Conservation (phyloP, 176 grass and related monocot species). For the Saccharum officinarum region DNA sequence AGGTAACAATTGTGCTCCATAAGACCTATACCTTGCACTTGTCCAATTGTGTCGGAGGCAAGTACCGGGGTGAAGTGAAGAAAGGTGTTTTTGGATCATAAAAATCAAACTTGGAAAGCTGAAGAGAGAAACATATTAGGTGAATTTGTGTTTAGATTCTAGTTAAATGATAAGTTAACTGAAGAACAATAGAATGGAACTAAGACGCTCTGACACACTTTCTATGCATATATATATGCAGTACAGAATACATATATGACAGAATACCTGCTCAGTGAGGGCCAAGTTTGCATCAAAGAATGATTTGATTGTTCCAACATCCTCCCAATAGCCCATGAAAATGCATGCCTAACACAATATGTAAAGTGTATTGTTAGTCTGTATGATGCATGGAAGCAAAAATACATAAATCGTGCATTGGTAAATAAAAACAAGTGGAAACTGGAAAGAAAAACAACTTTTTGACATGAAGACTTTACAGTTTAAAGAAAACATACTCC, state of each 20-base stretch:
- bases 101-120: slow-evolving; percentile 72
- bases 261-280: slow-evolving; percentile 66
- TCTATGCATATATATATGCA: neutral
- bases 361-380: neutral
- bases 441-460: neutral
- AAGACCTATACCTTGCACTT: slow-evolving; percentile 58
- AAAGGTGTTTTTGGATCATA: slow-evolving; percentile 73
- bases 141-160: neutral
- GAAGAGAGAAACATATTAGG: slow-evolving; percentile 32
- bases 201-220: neutral
- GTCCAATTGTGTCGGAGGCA: slow-evolving; percentile 66
- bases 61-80: slow-evolving; percentile 58
- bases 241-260: neutral
- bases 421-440: neutral
- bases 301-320: slow-evolving; percentile 79
- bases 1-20: neutral
- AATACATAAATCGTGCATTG: neutral
- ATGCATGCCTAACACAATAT: slow-evolving; percentile 56
- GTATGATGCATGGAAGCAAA: neutral
- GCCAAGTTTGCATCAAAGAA: slow-evolving; percentile 87
- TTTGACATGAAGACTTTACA: neutral
- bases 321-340: slow-evolving; percentile 80
- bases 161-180: neutral
- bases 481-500: neutral
- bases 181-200: neutral